Percentiles rank a stretch among this genome's conserved stretches.
Evolutionary conservation across 164 flowering plant species (phyloP).

Genomic region (Euptelea pleiosperma): DNA sequence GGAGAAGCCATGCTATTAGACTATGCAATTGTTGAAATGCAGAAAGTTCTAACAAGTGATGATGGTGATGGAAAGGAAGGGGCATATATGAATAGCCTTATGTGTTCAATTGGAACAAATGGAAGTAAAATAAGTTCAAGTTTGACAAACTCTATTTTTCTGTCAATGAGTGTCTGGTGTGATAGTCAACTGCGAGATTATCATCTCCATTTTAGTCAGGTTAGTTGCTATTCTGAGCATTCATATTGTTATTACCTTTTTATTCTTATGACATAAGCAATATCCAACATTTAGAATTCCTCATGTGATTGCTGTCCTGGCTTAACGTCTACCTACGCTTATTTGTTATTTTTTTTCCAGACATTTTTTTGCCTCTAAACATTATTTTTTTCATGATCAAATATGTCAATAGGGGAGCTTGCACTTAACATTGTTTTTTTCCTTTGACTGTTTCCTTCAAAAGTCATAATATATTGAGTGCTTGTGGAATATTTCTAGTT

Average conservation of each 20-base stretch:
- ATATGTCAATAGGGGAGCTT: neutral
- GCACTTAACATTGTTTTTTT: neutral
- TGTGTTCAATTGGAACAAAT: conserved; percentile 35
- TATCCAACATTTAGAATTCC: too few species aligned
- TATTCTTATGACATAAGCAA: neutral
- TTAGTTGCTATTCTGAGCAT: conserved; percentile 18
- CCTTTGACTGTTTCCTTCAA: too few species aligned
- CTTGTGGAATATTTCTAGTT: neutral
- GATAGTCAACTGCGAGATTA: conserved; percentile 61
- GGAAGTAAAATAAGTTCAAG: conserved; percentile 30
- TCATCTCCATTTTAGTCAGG: conserved; percentile 77
- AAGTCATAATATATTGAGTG: neutral
- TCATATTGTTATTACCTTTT: too few species aligned
- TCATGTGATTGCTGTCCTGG: too few species aligned
- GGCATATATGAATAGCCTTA: conserved; percentile 42
- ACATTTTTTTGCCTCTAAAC: neutral
- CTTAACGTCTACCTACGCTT: too few species aligned
- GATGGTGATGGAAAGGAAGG: conserved; percentile 37
- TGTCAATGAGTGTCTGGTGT: conserved; percentile 66
- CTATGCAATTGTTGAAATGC: conserved; percentile 44
- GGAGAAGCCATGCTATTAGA: conserved; percentile 55
- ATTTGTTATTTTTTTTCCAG: too few species aligned
- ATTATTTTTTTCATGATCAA: neutral
- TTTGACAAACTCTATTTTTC: conserved; percentile 51
- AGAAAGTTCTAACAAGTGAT: conserved; percentile 38